Percentiles rank a stretch among this genome's conserved stretches.
These are phyloP conservation scores for Stromatinia cepivora DNA, from an alignment of 2,329 filamentous ascomycete species.

Conservation along the genomic window DNA sequence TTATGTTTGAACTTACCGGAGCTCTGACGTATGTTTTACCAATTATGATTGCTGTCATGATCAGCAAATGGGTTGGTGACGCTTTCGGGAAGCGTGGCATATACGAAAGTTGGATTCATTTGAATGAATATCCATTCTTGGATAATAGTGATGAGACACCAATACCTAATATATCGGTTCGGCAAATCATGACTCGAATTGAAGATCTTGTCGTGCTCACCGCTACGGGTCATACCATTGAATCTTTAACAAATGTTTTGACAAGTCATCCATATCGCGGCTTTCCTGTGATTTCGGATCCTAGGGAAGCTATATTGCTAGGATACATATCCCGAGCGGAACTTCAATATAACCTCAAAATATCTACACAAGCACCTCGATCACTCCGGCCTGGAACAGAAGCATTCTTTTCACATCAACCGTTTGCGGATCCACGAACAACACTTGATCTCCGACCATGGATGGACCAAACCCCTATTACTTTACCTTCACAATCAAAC, in stretches of 20 bases:
- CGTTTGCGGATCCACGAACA: conserved; percentile 72
- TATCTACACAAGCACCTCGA: conserved; percentile 56
- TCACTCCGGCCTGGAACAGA: conserved; percentile 70
- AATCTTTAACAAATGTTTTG: conserved; percentile 69
- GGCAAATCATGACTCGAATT: conserved; percentile 86
- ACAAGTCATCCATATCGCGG: conserved; percentile 77
- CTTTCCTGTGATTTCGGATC: conserved; percentile 84
- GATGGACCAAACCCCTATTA: conserved; percentile 99
- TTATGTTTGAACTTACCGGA: conserved; percentile 98
- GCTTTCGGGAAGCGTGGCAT: conserved; percentile 90
- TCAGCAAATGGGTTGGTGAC: conserved; percentile 97
- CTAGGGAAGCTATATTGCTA: conserved; percentile 73
- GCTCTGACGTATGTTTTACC: conserved; percentile 94
- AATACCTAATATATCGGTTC: conserved; percentile 81
- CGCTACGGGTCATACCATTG: conserved; percentile 83
- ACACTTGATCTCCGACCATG: conserved; percentile 89
- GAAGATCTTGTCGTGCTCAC: conserved; percentile 89
- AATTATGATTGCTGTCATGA: conserved; percentile 98
- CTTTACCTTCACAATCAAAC: conserved; percentile 71
- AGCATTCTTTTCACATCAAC: conserved; percentile 81
- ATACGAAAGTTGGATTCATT: conserved; percentile 96
- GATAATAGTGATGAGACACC: conserved; percentile 81
- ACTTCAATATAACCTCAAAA: conserved; percentile 75
- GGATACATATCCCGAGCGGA: conserved; percentile 95
- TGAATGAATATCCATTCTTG: conserved; percentile 93